Conservation (phyloP, 176 grass and related monocot species). For the Tillandsia fasciculata region DNA sequence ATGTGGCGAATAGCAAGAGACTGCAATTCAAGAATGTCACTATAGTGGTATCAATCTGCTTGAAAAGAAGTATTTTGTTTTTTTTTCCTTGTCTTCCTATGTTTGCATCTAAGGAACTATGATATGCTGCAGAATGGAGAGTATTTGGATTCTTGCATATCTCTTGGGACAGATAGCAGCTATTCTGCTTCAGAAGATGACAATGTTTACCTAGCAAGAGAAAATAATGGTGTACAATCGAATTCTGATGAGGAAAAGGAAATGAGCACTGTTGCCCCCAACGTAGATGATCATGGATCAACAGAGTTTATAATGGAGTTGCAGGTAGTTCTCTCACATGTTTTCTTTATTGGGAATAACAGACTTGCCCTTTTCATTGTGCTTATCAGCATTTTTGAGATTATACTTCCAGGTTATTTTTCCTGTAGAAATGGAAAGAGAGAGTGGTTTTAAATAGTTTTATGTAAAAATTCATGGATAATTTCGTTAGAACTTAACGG, state of each 20-base stretch:
- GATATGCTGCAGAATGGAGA: constrained; percentile 62
- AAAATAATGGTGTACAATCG: constrained; percentile 22
- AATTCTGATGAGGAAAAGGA: constrained; percentile 31
- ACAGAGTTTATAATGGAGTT: constrained; percentile 68
- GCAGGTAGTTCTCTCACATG: constrained; percentile 46
- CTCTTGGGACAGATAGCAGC: constrained; percentile 64
- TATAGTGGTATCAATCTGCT: constrained; percentile 68
- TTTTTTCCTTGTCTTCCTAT: constrained; percentile 15
- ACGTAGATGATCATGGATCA: constrained; percentile 26
- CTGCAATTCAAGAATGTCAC: constrained; percentile 82
- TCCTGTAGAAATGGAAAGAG: neutral
- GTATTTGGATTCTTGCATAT: constrained; percentile 87
- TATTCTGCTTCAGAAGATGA: constrained; percentile 87
- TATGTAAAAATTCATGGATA: constrained; percentile 1
- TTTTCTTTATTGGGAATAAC: neutral
- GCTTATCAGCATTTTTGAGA: too few relatives aligned
- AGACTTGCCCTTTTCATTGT: too few relatives aligned
- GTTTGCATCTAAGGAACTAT: constrained; percentile 19
- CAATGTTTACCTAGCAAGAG: constrained; percentile 54
- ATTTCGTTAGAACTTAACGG: neutral
- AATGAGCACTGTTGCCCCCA: constrained; percentile 17
- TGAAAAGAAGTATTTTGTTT: constrained; percentile 15
- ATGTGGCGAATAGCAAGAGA: constrained; percentile 59
- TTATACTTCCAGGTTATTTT: neutral
- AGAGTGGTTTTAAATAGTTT: neutral